Percentiles rank a stretch among this genome's conserved stretches.
Evolutionary conservation across 768 basidiomycete species (phyloP).

Genomic region (Psilocybe cubensis): DNA sequence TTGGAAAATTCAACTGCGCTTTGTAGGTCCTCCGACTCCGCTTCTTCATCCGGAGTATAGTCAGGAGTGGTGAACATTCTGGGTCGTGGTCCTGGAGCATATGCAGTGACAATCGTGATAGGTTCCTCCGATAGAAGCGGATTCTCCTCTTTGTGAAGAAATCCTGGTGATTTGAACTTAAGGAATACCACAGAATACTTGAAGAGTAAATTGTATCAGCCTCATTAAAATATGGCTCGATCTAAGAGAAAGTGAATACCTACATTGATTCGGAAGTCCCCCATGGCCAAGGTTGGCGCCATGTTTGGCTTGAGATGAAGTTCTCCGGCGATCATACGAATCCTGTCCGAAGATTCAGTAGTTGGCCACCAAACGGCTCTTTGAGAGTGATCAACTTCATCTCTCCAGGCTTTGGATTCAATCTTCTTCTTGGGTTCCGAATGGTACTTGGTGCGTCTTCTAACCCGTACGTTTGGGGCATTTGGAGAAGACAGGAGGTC

Average conservation of each 20-base stretch:
- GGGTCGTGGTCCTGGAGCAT: neutral
- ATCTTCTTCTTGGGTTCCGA: neutral
- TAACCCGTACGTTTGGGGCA: constrained; percentile 32
- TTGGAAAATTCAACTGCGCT: constrained; percentile 4
- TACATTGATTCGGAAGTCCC: constrained; percentile 40
- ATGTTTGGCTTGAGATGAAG: constrained; percentile 36
- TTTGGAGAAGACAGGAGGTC: constrained; percentile 36
- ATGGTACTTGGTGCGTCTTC: constrained; percentile 10
- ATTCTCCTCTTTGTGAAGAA: constrained; percentile 22
- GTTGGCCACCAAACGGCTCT: constrained; percentile 20
- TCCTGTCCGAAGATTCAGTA: constrained; percentile 16
- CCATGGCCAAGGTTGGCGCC: constrained; percentile 39
- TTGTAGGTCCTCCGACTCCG: constrained; percentile 4
- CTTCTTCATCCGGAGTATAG: constrained; percentile 19
- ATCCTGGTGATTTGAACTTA: constrained; percentile 37
- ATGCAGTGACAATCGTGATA: constrained; percentile 37
- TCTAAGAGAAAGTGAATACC: neutral
- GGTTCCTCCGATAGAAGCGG: constrained; percentile 29
- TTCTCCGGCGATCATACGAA: constrained; percentile 35
- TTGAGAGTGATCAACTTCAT: constrained; percentile 17
- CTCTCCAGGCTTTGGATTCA: constrained; percentile 11
- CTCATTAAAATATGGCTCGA: neutral
- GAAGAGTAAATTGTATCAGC: neutral
- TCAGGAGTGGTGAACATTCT: constrained; percentile 28
- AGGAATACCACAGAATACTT: constrained; percentile 42